Evolutionary conservation across 139 green algal species (phyloP), one percentile per base, ranked within the genome.

Genomic region (Chlamydomonas eustigma): DNA sequence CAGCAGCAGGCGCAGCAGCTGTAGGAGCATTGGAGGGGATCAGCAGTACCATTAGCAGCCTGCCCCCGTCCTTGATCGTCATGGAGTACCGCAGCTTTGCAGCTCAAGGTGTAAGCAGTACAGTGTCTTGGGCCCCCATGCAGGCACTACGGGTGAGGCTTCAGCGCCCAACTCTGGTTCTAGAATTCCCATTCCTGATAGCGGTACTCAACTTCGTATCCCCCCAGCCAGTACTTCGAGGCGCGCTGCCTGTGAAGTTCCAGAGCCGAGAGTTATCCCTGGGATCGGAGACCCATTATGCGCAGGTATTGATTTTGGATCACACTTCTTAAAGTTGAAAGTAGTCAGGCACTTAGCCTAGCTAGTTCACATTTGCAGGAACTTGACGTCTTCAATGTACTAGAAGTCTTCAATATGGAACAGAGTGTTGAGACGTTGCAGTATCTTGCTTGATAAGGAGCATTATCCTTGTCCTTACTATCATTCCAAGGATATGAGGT

Each of bases 181-280:
- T 93, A 5, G 93, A 96, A 74, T 64, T 97, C 0, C 87, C 88
- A 74, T 97, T 98, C 78, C 77, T 98, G 75, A 80, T 97, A 69
- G 83, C 81, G 2, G 70, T 96, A 3, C 84, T 88, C 63, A 85
- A 88, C 51, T 97, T 94, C 77, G 88, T 92, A 37, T 76, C 91
- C 12, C 92, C 92, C 1, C 69, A 38, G 33, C 74, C 71, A 2
- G 64, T 87, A 24, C 44, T 82, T 44, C 80, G 44, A 63, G 69
- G 69, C 6, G 58, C 74, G 22, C 33, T 39, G 25, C 33, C 24
- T 4, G 31, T 3, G 3, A 25, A 2, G 44, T 76, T 76, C 36
- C 4, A 64, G 37, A 39, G 25, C 4, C 69, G 69, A 5, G 69
- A 76, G 25, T 18, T 76, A n/a, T 34, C 12, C 39, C 69, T 76